phyloP scores from a whole-genome alignment of 305 asterid species.

The Ruellia speciosa region DNA sequence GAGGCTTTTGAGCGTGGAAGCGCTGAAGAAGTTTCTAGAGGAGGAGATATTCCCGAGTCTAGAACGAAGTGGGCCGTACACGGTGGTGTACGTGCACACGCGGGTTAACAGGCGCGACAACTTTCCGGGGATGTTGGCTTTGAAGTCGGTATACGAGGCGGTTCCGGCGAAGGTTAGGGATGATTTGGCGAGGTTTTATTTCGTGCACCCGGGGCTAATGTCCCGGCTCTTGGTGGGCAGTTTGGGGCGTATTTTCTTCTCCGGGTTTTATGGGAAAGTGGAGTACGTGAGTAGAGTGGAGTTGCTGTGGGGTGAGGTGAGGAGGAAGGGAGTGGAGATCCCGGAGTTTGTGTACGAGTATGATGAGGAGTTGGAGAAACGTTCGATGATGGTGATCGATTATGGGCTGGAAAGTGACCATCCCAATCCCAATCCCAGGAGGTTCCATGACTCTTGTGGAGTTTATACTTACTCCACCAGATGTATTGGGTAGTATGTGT shows the following conservation, averaged over 20 bases:
- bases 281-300: slow-evolving; percentile 53
- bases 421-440: slow-evolving; percentile 67
- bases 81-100: slow-evolving; percentile 64
- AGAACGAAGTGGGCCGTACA: slow-evolving; percentile 33
- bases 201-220: slow-evolving; percentile 72
- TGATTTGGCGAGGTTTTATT: slow-evolving; percentile 50
- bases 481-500: slow-evolving; percentile 33
- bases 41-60: slow-evolving; percentile 45
- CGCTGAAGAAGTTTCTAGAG: slow-evolving; percentile 50
- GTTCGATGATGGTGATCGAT: slow-evolving; percentile 34
- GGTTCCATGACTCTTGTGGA: slow-evolving; percentile 12
- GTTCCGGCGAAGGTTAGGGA: slow-evolving; percentile 39
- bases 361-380: slow-evolving; percentile 61
- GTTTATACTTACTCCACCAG: slow-evolving; percentile 38
- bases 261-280: slow-evolving; percentile 57
- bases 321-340: slow-evolving; percentile 52
- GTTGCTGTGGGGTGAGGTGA: slow-evolving; percentile 52
- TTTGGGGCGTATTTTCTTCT: slow-evolving; percentile 53
- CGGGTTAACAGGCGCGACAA: slow-evolving; percentile 45
- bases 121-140: slow-evolving; percentile 55
- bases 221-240: slow-evolving; percentile 76
- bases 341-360: slow-evolving; percentile 74
- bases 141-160: slow-evolving; percentile 46
- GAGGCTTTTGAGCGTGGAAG: slow-evolving; percentile 33
- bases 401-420: slow-evolving; percentile 80